These are phyloP conservation scores for Mycosarcoma maydis DNA, from an alignment of 1,284 basidiomycete species.

Conservation along the genomic window DNA sequence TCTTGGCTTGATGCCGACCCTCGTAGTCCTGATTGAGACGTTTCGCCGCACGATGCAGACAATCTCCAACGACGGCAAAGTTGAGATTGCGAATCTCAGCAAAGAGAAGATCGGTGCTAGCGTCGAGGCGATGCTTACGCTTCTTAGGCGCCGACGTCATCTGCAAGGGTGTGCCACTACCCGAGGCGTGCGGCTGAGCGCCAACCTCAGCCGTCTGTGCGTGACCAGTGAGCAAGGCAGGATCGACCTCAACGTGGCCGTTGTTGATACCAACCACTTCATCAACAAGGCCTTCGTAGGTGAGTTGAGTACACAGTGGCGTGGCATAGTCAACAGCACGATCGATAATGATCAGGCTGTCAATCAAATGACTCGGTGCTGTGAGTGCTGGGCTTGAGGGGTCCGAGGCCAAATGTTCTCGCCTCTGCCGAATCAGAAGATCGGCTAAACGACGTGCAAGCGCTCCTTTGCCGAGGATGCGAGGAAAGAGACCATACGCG, in stretches of 20 bases:
- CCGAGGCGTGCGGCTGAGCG: conserved; percentile 31
- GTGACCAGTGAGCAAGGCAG: conserved; percentile 73
- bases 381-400: conserved; percentile 58
- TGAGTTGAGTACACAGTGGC: conserved; percentile 92
- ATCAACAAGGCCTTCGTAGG: conserved; percentile 96
- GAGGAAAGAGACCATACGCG: conserved; percentile 87
- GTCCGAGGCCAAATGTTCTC: conserved; percentile 67
- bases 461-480: conserved; percentile 92
- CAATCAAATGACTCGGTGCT: conserved; percentile 71
- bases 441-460: conserved; percentile 78
- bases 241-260: conserved; percentile 88
- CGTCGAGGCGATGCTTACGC: conserved; percentile 79
- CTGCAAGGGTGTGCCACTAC: conserved; percentile 47
- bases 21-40: conserved; percentile 91
- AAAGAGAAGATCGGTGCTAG: conserved; percentile 82
- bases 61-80: conserved; percentile 89
- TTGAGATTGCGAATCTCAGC: conserved; percentile 87
- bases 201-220: conserved; percentile 22
- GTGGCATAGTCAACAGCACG: conserved; percentile 94
- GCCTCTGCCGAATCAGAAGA: conserved; percentile 75
- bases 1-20: conserved; percentile 82
- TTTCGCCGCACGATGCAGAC: conserved; percentile 82
- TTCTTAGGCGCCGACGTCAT: conserved; percentile 45
- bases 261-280: conserved; percentile 90
- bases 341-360: conserved; percentile 88